Evolutionary conservation across 1,284 basidiomycete genomes (phyloP), one percentile per base, ranked within the genome.

Genomic region (Cryptococcus floricola): DNA sequence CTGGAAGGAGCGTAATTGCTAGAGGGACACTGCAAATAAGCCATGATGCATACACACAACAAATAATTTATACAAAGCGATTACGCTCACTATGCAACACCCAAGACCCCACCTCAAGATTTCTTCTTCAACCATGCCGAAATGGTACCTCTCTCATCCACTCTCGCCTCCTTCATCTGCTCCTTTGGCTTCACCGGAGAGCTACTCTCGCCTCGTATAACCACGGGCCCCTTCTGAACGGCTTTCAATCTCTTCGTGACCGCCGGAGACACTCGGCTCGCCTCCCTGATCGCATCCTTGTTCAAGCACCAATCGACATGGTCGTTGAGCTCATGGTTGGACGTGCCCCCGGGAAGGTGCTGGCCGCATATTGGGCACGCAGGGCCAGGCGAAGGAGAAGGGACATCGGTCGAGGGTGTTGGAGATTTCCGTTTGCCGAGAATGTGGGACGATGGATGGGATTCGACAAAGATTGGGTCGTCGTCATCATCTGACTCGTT

Each of bases 251-350:
- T 42, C n/a, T 42, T 42, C 4, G n/a, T 5, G 16, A 16, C 41
- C 16, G n/a, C 41, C n/a, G 41, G 41, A 10, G 41, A 42, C 12
- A 42, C 41, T n/a, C 41, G 41, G 16, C 41, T 42, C 9, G 41
- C 62, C 39, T 64, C 64, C 3, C 28, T 56, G 25, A 72, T 67
- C 1, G 67, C 67, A 34, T 73, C 72, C 23, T 61, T 63, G 50
- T 74, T 73, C 19, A 77, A 56, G 53, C 75, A 77, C 55, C 62
- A 49, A 51, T 77, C 75, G 28, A 77, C 66, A 56, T 77, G 75
- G n/a, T 69, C 69, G 53, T 77, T 77, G 42, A 77, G 54, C 13
- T 60, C 68, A 5, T 63, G 56, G 53, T 77, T 77, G 9, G 70
- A 68, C 2, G 70, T 69, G 1, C 61, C 63, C 0, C 62, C 48